Evolutionary conservation across 2,329 filamentous ascomycete genomes (phyloP).

Genomic region (Paracorniculantispora psalliotae): DNA sequence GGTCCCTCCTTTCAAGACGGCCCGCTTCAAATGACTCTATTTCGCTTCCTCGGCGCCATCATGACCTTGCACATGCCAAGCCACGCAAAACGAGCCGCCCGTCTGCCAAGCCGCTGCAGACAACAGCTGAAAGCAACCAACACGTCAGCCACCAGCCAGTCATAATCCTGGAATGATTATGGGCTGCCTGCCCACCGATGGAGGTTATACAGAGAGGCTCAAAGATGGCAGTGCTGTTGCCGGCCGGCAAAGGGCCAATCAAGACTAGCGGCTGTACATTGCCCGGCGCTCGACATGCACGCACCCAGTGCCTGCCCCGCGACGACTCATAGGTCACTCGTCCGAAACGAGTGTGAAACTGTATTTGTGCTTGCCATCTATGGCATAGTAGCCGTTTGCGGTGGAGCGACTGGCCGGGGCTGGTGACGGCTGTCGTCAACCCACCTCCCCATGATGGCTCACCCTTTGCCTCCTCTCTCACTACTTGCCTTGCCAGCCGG

Average conservation of each 20-base stretch:
- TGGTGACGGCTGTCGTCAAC: constrained; percentile 2
- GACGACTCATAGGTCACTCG: neutral
- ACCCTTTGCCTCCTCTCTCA: neutral
- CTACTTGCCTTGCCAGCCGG: neutral
- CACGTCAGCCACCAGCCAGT: no score
- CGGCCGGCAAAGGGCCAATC: no score
- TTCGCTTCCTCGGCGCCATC: neutral
- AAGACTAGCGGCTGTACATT: no score
- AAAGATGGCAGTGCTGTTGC: no score
- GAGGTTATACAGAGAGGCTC: no score
- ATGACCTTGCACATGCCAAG: no score
- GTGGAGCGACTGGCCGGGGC: neutral
- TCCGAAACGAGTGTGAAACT: neutral
- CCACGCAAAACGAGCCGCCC: no score
- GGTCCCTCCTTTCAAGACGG: neutral
- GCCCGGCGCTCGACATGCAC: neutral
- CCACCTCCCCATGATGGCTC: neutral
- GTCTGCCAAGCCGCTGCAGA: no score
- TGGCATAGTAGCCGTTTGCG: neutral
- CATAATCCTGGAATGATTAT: no score
- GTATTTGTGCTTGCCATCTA: neutral
- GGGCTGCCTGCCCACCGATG: no score
- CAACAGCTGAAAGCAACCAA: no score
- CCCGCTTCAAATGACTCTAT: neutral
- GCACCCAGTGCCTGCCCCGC: neutral